These are phyloP conservation scores for Claviceps maximensis DNA, from an alignment of 2,329 filamentous ascomycete genomes.

Conservation along the genomic window DNA sequence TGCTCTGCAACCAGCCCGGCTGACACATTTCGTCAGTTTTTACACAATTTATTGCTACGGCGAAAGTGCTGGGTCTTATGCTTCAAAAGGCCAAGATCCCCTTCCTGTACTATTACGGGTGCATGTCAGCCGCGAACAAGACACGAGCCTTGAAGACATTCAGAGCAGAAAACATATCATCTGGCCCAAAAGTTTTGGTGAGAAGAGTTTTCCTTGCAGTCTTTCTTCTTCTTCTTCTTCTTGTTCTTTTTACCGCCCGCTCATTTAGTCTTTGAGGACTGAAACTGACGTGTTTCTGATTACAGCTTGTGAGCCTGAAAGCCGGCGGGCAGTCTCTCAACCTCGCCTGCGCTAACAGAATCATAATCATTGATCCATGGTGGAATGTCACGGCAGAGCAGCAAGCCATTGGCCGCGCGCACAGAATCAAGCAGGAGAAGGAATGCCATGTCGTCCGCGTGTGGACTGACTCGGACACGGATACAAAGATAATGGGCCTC, in stretches of 20 bases:
- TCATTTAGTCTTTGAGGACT: background rate
- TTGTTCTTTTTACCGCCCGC: too few relatives aligned
- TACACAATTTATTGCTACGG: slow-evolving; percentile 19
- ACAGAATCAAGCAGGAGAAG: slow-evolving; percentile 50
- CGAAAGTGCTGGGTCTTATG: slow-evolving; percentile 22
- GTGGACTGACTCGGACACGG: slow-evolving; percentile 41
- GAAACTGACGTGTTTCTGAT: background rate
- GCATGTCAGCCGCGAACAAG: slow-evolving; percentile 9
- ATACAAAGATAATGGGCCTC: slow-evolving; percentile 40
- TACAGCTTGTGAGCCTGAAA: slow-evolving; percentile 21
- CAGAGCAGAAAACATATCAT: accelerated
- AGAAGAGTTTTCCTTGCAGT: slow-evolving; percentile 11
- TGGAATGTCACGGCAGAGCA: slow-evolving; percentile 50
- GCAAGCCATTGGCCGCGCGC: slow-evolving; percentile 49
- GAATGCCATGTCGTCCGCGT: slow-evolving; percentile 47
- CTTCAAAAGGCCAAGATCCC: slow-evolving; percentile 15
- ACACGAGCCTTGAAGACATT: slow-evolving; percentile 13
- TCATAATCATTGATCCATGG: slow-evolving; percentile 42
- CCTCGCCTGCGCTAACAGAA: slow-evolving; percentile 31
- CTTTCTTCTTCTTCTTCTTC: too few relatives aligned
- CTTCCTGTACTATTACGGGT: slow-evolving; percentile 26
- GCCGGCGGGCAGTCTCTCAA: slow-evolving; percentile 27
- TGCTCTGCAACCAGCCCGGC: too few relatives aligned
- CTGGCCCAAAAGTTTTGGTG: slow-evolving; percentile 21
- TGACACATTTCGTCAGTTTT: slow-evolving; percentile 17